Base-by-base conservation (phyloP, 78 protist species). In the Dictyostelium purpureum region DNA sequence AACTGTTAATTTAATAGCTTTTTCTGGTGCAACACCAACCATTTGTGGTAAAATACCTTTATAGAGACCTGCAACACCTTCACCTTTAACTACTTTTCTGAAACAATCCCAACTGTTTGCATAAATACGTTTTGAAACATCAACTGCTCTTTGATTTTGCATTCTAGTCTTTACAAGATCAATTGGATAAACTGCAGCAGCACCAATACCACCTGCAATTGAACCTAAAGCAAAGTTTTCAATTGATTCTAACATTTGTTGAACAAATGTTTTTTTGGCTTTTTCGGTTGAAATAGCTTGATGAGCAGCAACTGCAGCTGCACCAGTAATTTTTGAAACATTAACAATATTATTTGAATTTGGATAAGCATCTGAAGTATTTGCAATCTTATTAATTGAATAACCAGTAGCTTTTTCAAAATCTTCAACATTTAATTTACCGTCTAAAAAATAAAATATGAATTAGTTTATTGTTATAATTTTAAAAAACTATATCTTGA, bases 1-100 rank as follows among this genome's bases (percentile, higher is more conserved):
- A 35, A 96, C 94, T 1, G 89, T 87, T 42, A 96, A 71, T 77
- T 96, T 96, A 79, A 96, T 96, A 31, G 97, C 97, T 56, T 96
- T 96, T 56, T 96, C 97, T n/a, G 97, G 97, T 10, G 96, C 96
- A 7, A 96, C 97, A 76, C 97, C 97, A 24, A 94, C 90, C 89
- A 96, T 79, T 79, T 96, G 97, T 66, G 97, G 97, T 10, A 56
- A 89, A 19, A 96, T 65, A 45, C 97, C 97, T 49, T 79, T 70
- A 54, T 95, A 95, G 21, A 96, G 42, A 33, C 97, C 97, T 24
- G 42, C 33, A 37, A 77, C 16, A 35, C 97, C 97, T 56, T 94
- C 96, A 57, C 71, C 49, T 47, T 56, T 70, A 33, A 93, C 67
- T 5, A 89, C 92, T 57, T 96, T 87, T 35, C 37, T 78, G 70